A percentile compares a stretch with the other conserved stretches of the same genome.
Evolutionary conservation across 164 flowering plant species (phyloP).

Genomic region (Chimonanthus salicifolius): DNA sequence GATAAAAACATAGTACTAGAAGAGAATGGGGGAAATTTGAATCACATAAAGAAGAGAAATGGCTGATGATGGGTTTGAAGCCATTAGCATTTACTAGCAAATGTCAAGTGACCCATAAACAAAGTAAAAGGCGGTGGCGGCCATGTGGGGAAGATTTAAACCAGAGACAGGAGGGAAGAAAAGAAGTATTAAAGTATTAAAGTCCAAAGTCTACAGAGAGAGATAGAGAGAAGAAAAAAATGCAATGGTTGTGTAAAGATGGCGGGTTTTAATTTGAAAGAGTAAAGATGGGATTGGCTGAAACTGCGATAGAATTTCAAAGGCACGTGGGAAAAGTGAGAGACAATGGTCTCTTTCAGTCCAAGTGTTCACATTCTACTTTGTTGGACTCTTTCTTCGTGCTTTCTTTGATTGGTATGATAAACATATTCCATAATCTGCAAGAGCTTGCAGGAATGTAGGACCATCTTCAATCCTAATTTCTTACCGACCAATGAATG

Average conservation of each 20-base stretch:
- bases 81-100: neutral
- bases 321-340: neutral
- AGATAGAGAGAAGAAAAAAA: too few species aligned
- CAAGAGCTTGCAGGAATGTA: too few species aligned
- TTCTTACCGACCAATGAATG: too few species aligned
- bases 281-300: neutral
- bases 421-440: too few species aligned
- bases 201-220: neutral
- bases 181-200: neutral
- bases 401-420: neutral
- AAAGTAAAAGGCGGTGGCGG: neutral
- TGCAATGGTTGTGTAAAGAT: neutral
- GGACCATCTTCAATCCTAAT: too few species aligned
- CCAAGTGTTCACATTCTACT: neutral
- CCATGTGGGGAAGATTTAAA: neutral
- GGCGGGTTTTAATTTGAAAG: neutral
- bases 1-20: neutral
- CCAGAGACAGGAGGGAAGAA: neutral
- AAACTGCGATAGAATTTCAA: neutral
- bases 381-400: neutral
- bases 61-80: neutral
- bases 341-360: neutral
- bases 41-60: neutral
- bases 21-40: neutral
- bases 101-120: neutral